phyloP scores from a whole-genome alignment of 495 filamentous ascomycete genomes.

The Penicillium samsonianum region DNA sequence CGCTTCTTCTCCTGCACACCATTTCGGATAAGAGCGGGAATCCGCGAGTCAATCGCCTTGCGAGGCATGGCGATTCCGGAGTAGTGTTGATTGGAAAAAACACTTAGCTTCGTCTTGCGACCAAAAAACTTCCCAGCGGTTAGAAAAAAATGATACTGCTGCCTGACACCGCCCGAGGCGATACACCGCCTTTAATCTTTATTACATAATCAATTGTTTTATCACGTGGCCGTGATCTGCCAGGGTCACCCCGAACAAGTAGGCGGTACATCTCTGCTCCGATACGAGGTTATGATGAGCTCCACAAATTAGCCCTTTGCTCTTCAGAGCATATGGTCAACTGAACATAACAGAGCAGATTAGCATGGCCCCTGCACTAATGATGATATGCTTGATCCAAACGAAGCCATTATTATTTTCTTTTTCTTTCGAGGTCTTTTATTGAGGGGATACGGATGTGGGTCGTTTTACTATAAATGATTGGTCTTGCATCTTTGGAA shows the following conservation, averaged over 20 bases:
- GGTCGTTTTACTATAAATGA: too few species aligned
- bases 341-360: slow-evolving; percentile 71
- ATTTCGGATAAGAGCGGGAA: slow-evolving; percentile 95
- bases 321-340: too few species aligned
- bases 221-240: neutral
- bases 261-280: neutral
- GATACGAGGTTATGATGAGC: too few species aligned
- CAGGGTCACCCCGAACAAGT: neutral
- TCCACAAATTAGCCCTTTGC: too few species aligned
- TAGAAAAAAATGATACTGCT: slow-evolving; percentile 33
- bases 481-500: too few species aligned
- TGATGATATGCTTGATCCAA: slow-evolving; percentile 61
- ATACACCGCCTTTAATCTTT: slow-evolving; percentile 14
- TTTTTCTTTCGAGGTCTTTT: too few species aligned
- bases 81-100: slow-evolving; percentile 15
- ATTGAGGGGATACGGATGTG: too few species aligned
- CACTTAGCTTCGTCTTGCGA: slow-evolving; percentile 13
- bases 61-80: slow-evolving; percentile 46
- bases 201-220: neutral
- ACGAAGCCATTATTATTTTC: too few species aligned
- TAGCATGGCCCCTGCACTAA: slow-evolving; percentile 99
- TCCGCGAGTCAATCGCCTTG: slow-evolving; percentile 80
- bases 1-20: slow-evolving; percentile 95
- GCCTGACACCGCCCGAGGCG: slow-evolving; percentile 13
- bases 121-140: slow-evolving; percentile 16